phyloP scores from a whole-genome alignment of 108 stramenopile genomes.

The Heterococcus sp. region DNA sequence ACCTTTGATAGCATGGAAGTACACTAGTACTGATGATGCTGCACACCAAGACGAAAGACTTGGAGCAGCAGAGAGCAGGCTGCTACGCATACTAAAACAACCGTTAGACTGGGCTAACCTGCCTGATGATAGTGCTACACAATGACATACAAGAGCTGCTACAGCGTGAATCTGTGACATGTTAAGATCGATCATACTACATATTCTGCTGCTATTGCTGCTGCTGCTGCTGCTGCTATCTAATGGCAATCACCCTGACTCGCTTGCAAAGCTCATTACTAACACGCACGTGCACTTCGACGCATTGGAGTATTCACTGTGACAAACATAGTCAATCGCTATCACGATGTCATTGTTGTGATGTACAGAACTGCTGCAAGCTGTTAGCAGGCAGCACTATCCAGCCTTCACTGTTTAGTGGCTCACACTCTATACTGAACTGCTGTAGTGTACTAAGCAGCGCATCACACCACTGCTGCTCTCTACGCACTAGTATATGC shows the following conservation, averaged over 20 bases:
- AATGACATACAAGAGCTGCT: too few relatives aligned
- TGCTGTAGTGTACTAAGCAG: background rate
- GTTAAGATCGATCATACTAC: too few relatives aligned
- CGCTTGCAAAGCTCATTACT: too few relatives aligned
- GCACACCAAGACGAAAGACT: constrained; percentile 2
- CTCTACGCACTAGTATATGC: background rate
- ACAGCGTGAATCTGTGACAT: too few relatives aligned
- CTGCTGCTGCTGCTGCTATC: background rate
- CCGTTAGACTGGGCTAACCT: constrained; percentile 25
- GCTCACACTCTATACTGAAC: background rate
- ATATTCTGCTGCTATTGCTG: background rate
- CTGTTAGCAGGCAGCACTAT: too few relatives aligned
- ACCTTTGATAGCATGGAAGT: constrained; percentile 38
- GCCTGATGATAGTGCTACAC: background rate
- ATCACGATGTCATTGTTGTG: too few relatives aligned
- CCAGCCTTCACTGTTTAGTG: background rate
- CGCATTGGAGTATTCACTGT: too few relatives aligned
- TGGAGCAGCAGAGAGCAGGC: constrained; percentile 22
- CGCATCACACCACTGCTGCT: background rate
- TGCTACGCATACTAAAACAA: constrained; percentile 10
- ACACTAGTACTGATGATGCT: background rate
- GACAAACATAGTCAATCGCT: too few relatives aligned
- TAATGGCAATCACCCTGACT: background rate
- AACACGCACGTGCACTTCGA: too few relatives aligned
- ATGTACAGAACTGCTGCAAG: too few relatives aligned